Percentiles rank a stretch among this genome's conserved stretches.
phyloP scores from a whole-genome alignment of 805 yeast species.

The Wilhelminamyces savonicus region DNA sequence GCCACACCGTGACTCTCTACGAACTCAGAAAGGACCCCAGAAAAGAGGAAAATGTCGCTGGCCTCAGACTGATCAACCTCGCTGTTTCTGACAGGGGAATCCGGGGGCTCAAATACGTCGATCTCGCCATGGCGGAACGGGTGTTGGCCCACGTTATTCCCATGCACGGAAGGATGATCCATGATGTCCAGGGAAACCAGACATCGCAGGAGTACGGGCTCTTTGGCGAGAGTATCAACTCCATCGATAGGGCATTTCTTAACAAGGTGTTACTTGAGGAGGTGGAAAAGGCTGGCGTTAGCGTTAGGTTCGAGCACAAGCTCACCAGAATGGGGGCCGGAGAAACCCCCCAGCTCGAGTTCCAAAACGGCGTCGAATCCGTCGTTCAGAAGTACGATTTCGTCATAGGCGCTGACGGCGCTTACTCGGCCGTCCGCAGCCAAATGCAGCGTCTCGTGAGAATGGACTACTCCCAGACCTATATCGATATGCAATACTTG shows the following conservation, averaged over 20 bases:
- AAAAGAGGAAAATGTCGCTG: slow-evolving; percentile 19
- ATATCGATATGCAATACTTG: slow-evolving; percentile 76
- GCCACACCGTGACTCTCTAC: slow-evolving; percentile 64
- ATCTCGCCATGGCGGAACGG: slow-evolving; percentile 47
- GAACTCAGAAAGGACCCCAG: slow-evolving; percentile 73
- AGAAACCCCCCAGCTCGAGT: slow-evolving; percentile 15
- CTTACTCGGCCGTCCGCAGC: slow-evolving; percentile 66
- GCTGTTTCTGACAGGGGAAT: slow-evolving; percentile 88
- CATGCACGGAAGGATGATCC: slow-evolving; percentile 88
- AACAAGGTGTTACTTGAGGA: slow-evolving; percentile 64
- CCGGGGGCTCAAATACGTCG: slow-evolving; percentile 58
- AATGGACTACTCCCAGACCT: slow-evolving; percentile 69
- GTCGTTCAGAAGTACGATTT: slow-evolving; percentile 41
- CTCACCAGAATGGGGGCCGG: slow-evolving; percentile 34
- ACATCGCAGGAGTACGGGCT: slow-evolving; percentile 73
- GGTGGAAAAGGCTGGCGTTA: slow-evolving; percentile 39
- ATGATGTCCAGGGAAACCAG: slow-evolving; percentile 54
- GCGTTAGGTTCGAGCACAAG: slow-evolving; percentile 50
- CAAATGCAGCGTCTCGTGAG: slow-evolving; percentile 61
- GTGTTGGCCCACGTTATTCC: slow-evolving; percentile 65
- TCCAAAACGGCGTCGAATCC: slow-evolving; percentile 12
- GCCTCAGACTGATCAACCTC: slow-evolving; percentile 69
- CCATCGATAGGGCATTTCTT: slow-evolving; percentile 70
- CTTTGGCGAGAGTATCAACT: slow-evolving; percentile 76
- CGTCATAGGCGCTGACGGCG: slow-evolving; percentile 82